These are phyloP conservation scores for Puya raimondii DNA, from an alignment of 176 grass and related monocot genomes.

Conservation along the genomic window DNA sequence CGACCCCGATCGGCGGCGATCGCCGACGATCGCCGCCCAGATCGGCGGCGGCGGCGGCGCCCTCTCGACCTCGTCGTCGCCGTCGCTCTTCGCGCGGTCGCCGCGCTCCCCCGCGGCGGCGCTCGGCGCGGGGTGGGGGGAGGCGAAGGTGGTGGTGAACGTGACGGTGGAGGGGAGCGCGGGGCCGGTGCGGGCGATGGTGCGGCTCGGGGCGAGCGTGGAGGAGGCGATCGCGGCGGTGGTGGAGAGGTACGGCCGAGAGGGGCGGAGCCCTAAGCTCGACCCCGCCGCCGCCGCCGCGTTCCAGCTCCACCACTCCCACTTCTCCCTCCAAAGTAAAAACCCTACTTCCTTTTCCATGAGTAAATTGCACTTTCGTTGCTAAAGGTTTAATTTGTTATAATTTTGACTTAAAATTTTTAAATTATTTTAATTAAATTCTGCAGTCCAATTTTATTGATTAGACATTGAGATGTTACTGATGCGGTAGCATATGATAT, in stretches of 20 bases:
- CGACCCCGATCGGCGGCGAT: not conserved
- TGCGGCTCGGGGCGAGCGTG: constrained; percentile 47
- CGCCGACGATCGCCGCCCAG: constrained; percentile 15
- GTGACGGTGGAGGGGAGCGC: constrained; percentile 80
- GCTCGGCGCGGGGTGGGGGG: not conserved
- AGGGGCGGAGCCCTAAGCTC: constrained; percentile 58
- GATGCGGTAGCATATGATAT: too few relatives aligned
- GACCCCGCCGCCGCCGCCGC: constrained; percentile 15
- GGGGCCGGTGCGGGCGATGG: constrained; percentile 71
- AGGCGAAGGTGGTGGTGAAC: constrained; percentile 71
- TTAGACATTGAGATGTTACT: too few relatives aligned
- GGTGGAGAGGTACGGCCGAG: constrained; percentile 52
- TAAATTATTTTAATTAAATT: too few relatives aligned
- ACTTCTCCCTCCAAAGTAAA: constrained; percentile 82
- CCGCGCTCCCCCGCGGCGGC: constrained; percentile 1
- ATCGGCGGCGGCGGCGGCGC: constrained; percentile 21
- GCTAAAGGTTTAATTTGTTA: too few relatives aligned
- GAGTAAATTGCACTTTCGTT: not conserved
- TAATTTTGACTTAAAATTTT: too few relatives aligned
- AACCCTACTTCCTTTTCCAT: not conserved
- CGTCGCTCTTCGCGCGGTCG: not conserved
- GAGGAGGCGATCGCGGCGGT: constrained; percentile 58
- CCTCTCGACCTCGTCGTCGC: constrained; percentile 36
- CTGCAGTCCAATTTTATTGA: too few relatives aligned
- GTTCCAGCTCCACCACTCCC: constrained; percentile 78